These are phyloP conservation scores for Paracorniculantispora psalliotae DNA, from an alignment of 2,329 filamentous ascomycete species.

Conservation along the genomic window DNA sequence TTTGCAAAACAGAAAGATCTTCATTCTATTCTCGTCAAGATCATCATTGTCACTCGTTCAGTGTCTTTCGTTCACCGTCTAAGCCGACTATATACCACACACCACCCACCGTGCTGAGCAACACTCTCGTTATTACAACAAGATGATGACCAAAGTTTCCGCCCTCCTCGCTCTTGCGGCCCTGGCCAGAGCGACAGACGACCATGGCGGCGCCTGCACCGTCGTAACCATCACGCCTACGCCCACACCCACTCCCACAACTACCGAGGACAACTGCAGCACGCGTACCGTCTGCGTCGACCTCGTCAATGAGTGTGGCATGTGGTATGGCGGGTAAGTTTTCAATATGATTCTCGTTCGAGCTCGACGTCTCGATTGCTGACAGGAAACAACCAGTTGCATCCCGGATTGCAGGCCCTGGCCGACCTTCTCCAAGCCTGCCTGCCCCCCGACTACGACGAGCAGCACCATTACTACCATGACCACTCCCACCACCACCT, in stretches of 20 bases:
- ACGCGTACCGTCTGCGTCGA: constrained; percentile 23
- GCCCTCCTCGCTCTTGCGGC: background rate
- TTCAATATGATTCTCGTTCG: too few relatives aligned
- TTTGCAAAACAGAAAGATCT: too few relatives aligned
- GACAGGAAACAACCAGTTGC: constrained; percentile 16
- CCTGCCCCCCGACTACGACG: constrained; percentile 15
- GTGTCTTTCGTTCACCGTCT: background rate
- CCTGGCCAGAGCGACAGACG: constrained; percentile 10
- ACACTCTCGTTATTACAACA: background rate
- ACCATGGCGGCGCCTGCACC: constrained; percentile 16
- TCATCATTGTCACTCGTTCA: background rate
- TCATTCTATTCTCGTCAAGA: too few relatives aligned
- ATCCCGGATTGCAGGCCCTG: constrained; percentile 22
- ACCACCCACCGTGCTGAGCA: background rate
- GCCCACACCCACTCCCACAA: background rate
- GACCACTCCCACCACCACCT: background rate
- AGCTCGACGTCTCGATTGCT: background rate
- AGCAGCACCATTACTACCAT: background rate
- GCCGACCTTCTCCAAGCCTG: constrained; percentile 14
- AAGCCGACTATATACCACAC: background rate
- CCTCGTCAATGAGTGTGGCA: constrained; percentile 22
- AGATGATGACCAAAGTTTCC: constrained; percentile 1
- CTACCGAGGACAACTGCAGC: constrained; percentile 19
- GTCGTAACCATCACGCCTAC: constrained; percentile 14
- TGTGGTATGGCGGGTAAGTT: constrained; percentile 21